Percentiles rank a stretch among this genome's conserved stretches.
Conservation (phyloP, 139 green algal genomes). For the Chlamydomonas sphaeroides region DNA sequence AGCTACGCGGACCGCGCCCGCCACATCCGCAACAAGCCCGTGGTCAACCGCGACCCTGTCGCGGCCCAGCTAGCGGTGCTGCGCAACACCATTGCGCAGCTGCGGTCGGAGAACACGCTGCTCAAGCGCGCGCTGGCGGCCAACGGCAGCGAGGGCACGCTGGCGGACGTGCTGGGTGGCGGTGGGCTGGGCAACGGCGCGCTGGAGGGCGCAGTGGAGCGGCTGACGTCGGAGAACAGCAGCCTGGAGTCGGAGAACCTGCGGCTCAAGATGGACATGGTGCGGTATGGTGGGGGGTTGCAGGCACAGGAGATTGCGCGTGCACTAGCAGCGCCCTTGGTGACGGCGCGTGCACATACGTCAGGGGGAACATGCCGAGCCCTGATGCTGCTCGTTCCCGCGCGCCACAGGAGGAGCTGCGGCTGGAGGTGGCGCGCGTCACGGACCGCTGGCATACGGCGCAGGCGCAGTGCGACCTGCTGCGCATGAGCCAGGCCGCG, state of each 20-base stretch:
- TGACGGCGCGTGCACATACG: no score
- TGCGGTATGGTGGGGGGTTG: conserved; percentile 55
- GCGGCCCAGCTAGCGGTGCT: conserved; percentile 81
- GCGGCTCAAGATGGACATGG: conserved; percentile 71
- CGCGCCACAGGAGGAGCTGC: conserved; percentile 34
- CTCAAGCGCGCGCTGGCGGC: conserved; percentile 28
- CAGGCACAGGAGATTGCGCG: no score
- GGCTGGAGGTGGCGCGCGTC: background rate
- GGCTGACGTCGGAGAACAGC: conserved; percentile 62
- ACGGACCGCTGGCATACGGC: conserved; percentile 41
- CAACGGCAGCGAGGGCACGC: conserved; percentile 17
- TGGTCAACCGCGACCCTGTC: conserved; percentile 90
- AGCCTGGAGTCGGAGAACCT: conserved; percentile 70
- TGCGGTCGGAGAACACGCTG: conserved; percentile 62
- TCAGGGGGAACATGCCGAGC: no score
- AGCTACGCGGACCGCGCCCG: conserved; percentile 88
- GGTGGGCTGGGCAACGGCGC: conserved; percentile 6
- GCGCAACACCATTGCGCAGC: conserved; percentile 75
- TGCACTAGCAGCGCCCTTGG: no score
- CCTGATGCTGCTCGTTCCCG: no score
- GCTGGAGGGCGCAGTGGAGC: conserved; percentile 54
- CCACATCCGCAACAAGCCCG: conserved; percentile 96
- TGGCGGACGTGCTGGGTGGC: background rate
- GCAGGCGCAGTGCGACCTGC: conserved; percentile 44
- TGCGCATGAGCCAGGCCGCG: conserved; percentile 23